Evolutionary conservation across 1,139 yeast species (phyloP), one percentile per base, ranked within the genome.

Genomic region (Wickerhamomyces sp.): DNA sequence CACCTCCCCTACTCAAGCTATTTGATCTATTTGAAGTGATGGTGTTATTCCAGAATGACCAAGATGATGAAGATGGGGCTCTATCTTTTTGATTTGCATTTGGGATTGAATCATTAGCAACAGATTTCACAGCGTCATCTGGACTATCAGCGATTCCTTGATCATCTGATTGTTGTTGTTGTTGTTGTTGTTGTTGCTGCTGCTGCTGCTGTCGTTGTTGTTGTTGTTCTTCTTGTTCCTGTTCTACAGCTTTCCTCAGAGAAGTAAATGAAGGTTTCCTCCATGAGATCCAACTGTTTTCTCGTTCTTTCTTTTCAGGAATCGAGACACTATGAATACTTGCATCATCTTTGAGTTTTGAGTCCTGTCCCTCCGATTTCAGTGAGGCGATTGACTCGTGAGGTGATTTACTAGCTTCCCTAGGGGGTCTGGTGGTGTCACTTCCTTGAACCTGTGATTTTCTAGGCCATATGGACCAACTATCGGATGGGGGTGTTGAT

Each of bases 241-340:
- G 37, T 11, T 34, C 37, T 23, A 44, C 36, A 18, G 48, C 47
- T 31, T 47, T 54, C 36, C 50, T 52, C 39, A 60, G 34, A 2
- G 65, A 60, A 1, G 55, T 49, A 23, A 51, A 36, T 2, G 62
- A 58, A 4, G 61, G 53, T 36, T 50, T 51, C 34, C 47, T 46
- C 63, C 63, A 59, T n/a, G 51, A 49, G 11, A 56, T 46, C 60
- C 60, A 57, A 13, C 49, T 45, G 13, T 43, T 14, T n/a, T 50
- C 43, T 10, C n/a, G 23, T 2, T 41, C 48, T 27, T 45, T 51
- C 9, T 45, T 39, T 6, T 45, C 41, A 6, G 48, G 46, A 23
- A 43, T 39, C 31, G 48, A 40, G n/a, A 37, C 37, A 14, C 31
- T 27, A 10, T 37, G n/a, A 15, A 34, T 33, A 15, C 42, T 31